Conservation (phyloP, 2,329 filamentous ascomycete species). For the Aotearoamyces nothofagi region DNA sequence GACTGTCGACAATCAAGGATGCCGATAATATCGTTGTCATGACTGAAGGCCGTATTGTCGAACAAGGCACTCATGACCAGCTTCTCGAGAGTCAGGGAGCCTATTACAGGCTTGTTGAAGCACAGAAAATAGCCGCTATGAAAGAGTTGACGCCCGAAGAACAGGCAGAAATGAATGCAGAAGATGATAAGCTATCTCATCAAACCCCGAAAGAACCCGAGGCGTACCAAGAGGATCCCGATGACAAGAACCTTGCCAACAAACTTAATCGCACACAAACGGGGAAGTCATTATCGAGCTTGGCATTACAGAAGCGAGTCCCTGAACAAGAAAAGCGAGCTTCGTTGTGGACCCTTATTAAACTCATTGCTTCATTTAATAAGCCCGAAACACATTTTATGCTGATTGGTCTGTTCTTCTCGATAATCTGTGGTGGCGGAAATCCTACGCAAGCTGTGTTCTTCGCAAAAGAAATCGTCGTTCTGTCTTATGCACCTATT, state of each 20-base stretch:
- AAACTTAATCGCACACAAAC: slow-evolving; percentile 41
- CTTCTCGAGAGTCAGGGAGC: slow-evolving; percentile 56
- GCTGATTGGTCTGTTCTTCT: slow-evolving; percentile 57
- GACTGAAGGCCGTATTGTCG: slow-evolving; percentile 69
- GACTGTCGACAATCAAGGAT: slow-evolving; percentile 83
- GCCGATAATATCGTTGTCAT: slow-evolving; percentile 96
- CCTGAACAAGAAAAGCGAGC: slow-evolving; percentile 41
- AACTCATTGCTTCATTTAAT: slow-evolving; percentile 71
- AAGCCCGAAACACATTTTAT: slow-evolving; percentile 54
- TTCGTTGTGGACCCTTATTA: slow-evolving; percentile 60
- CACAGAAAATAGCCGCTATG: slow-evolving; percentile 62
- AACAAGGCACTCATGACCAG: slow-evolving; percentile 78
- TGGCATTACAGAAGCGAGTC: slow-evolving; percentile 44
- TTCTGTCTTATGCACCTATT: slow-evolving; percentile 30
- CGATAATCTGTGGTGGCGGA: slow-evolving; percentile 63
- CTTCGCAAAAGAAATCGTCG: slow-evolving; percentile 76
- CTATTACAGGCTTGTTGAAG: slow-evolving; percentile 76
- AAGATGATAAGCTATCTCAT: slow-evolving; percentile 32
- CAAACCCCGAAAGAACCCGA: slow-evolving; percentile 22
- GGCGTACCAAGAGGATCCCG: slow-evolving; percentile 35
- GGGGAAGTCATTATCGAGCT: slow-evolving; percentile 50
- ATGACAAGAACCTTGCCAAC: slow-evolving; percentile 41
- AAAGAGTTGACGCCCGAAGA: slow-evolving; percentile 37
- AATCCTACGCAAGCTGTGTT: slow-evolving; percentile 69
- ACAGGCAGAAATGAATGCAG: slow-evolving; percentile 30